Conservation (phyloP, 805 yeast genomes). For the Ogataea kodamae region DNA sequence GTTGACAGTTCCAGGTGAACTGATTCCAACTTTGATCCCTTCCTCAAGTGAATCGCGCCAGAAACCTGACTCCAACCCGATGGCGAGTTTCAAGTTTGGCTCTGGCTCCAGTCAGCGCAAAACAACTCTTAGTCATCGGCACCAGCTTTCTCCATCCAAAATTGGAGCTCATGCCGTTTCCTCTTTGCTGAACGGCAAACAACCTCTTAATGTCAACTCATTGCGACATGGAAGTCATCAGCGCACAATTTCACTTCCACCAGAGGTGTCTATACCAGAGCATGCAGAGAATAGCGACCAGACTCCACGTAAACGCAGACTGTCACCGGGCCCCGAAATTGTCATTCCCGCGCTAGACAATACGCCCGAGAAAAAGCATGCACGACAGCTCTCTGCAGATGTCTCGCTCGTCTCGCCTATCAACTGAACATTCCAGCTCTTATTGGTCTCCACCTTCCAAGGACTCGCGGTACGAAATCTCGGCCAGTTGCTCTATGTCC, state of each 20-base stretch:
- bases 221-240: conserved; percentile 34
- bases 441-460: no score
- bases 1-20: conserved; percentile 59
- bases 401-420: conserved; percentile 10
- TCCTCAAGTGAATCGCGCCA: conserved; percentile 3
- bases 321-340: conserved; percentile 10
- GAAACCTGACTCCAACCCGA: conserved; percentile 16
- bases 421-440: no score
- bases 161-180: conserved; percentile 74
- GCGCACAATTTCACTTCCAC: conserved; percentile 41
- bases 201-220: conserved; percentile 19
- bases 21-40: conserved; percentile 58
- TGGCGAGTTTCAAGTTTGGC: conserved; percentile 32
- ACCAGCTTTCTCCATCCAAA: conserved; percentile 42
- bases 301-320: conserved; percentile 16
- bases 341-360: conserved; percentile 10
- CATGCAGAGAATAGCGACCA: conserved; percentile 6
- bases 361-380: conserved; percentile 9
- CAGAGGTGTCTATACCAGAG: conserved; percentile 34
- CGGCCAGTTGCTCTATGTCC: conserved; percentile 60
- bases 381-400: conserved; percentile 9
- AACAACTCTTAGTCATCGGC: conserved; percentile 18
- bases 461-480: conserved; percentile 36
- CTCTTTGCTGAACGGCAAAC: conserved; percentile 26
- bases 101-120: conserved; percentile 20